Conservation (phyloP, 768 basidiomycete species). For the Boletus coccyginus region DNA sequence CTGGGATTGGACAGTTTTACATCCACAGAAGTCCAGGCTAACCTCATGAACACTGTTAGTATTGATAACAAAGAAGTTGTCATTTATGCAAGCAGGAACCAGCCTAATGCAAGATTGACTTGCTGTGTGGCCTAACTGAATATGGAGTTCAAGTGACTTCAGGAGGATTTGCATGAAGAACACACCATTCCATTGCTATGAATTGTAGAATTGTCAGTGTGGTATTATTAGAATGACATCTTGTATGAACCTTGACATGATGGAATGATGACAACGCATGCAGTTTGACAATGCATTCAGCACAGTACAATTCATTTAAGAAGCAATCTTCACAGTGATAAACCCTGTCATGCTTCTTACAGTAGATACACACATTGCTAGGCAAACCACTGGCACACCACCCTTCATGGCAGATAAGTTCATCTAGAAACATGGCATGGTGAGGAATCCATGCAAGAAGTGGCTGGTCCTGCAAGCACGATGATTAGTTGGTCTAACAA, state of each 20-base stretch:
- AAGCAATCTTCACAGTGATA: slow-evolving; percentile 17
- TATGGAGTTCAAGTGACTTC: slow-evolving; percentile 19
- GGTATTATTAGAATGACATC: neutral
- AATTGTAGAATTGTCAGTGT: neutral
- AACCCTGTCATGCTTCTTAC: neutral
- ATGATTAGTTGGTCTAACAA: too few species aligned
- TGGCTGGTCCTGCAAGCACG: slow-evolving; percentile 8
- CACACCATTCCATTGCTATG: slow-evolving; percentile 14
- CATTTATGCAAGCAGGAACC: neutral
- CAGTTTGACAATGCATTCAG: slow-evolving; percentile 3
- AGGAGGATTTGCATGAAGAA: slow-evolving; percentile 16
- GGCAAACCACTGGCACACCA: neutral
- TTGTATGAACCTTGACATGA: slow-evolving; percentile 8
- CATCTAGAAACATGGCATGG: slow-evolving; percentile 3
- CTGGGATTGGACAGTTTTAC: too few species aligned
- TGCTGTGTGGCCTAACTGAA: slow-evolving; percentile 24
- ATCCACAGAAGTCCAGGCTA: slow-evolving; percentile 30
- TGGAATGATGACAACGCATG: slow-evolving; percentile 13
- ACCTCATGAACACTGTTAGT: slow-evolving; percentile 22
- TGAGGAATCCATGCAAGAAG: slow-evolving; percentile 4
- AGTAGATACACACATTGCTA: neutral
- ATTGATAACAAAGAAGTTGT: slow-evolving; percentile 29
- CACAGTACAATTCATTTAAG: too few species aligned
- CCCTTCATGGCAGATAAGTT: slow-evolving; percentile 16
- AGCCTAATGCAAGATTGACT: slow-evolving; percentile 13